phyloP scores from a whole-genome alignment of 2,329 filamentous ascomycete genomes.

The Trichoderma sp. region DNA sequence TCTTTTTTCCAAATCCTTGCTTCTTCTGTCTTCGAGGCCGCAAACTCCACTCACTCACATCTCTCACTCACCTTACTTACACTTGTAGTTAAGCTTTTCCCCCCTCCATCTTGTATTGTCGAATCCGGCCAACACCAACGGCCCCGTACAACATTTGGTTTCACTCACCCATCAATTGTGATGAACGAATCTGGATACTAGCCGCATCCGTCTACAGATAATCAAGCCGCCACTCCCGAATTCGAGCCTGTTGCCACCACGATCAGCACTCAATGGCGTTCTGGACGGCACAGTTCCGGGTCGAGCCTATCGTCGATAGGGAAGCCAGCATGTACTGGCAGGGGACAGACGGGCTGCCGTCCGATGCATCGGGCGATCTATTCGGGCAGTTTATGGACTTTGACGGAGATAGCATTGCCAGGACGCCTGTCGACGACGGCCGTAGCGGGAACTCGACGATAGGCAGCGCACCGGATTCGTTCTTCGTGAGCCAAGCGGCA shows the following conservation, averaged over 20 bases:
- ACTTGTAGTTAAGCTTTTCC: neutral
- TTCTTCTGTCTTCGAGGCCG: neutral
- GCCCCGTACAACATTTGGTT: neutral
- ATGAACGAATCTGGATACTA: slow-evolving; percentile 11
- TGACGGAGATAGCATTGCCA: slow-evolving; percentile 27
- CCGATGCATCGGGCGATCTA: slow-evolving; percentile 33
- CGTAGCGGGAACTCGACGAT: slow-evolving; percentile 23
- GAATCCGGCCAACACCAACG: slow-evolving; percentile 13
- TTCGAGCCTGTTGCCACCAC: neutral
- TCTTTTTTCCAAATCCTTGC: neutral
- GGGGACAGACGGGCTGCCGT: slow-evolving; percentile 31
- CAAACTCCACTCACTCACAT: neutral
- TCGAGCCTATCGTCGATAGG: slow-evolving; percentile 33
- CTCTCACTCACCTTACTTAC: neutral
- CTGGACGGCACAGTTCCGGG: slow-evolving; percentile 36
- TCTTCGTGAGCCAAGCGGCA: slow-evolving; percentile 31
- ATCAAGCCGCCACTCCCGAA: slow-evolving; percentile 8
- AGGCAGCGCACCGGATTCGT: slow-evolving; percentile 29
- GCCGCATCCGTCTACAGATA: slow-evolving; percentile 16
- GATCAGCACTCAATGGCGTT: slow-evolving; percentile 32
- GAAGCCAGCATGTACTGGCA: slow-evolving; percentile 37
- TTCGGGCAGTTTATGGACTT: slow-evolving; percentile 40
- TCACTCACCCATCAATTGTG: neutral
- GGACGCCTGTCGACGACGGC: slow-evolving; percentile 22
- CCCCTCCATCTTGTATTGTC: neutral